Evolutionary conservation across 192 early-diverging fungal genomes (phyloP), one percentile per base, ranked within the genome.

Genomic region (Rhizophlyctis rosea): DNA sequence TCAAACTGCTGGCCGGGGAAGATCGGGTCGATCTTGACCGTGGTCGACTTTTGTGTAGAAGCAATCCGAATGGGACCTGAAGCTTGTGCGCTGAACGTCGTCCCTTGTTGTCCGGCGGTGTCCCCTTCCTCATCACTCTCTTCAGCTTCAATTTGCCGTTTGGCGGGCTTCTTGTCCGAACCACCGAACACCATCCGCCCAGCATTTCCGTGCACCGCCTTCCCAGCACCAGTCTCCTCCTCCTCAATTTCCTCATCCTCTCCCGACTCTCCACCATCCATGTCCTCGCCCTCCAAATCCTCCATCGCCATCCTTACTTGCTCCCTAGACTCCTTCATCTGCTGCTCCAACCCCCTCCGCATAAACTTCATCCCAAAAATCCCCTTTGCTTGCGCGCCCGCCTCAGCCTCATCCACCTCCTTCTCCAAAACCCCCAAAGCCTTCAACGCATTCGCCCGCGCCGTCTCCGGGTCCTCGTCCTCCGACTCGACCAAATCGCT

Each of bases 341-440:
- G 71, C 21, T 62, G 33, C 34, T 73, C 68, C 33, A 68, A 34
- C 3, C 86, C 88, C 54, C 88, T 82, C 75, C 91, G 90, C 97
- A 99, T 99, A 67, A 99, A 99, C 78, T 98, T 98, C 95, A 99
- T 98, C 3, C 79, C 86, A 65, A 94, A 90, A 23, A 99, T 58
- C 32, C 92, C 93, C 74, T 91, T 96, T 32, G 75, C 74, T 39
- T 77, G 79, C 2, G 69, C 70, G 44, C 75, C 81, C 18, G 53
- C 53, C 21, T 59, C 67, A n/a, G n/a, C n/a, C 16, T 61, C 70
- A 54, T 72, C 74, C 0, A 72, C 72, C 34, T 76, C 47, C 64
- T 21, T 61, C 59, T 61, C 85, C 82, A 25, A 91, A 62, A 31
- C 70, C 55, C 33, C 69, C 75, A 27, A 90, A 64, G 25, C 23